phyloP scores from a whole-genome alignment of 768 basidiomycete species.

The Phlegmacium glaucopus region DNA sequence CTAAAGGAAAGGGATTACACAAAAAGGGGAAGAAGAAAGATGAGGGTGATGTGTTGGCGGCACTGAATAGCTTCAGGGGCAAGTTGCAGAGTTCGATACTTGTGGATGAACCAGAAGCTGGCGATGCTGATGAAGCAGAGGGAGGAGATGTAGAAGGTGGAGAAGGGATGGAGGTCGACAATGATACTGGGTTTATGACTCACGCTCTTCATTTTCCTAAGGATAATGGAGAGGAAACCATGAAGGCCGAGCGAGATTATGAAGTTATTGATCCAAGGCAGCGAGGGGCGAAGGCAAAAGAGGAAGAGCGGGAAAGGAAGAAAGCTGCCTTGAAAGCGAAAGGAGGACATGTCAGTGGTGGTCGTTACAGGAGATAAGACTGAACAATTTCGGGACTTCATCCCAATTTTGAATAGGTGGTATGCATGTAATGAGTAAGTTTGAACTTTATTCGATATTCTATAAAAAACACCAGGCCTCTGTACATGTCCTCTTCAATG shows the following conservation, averaged over 20 bases:
- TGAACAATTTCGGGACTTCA: too few relatives aligned
- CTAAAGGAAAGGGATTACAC: constrained; percentile 58
- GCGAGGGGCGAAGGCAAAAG: constrained; percentile 67
- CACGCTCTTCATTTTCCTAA: constrained; percentile 78
- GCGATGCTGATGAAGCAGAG: constrained; percentile 6
- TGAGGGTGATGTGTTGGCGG: constrained; percentile 68
- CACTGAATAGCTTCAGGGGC: constrained; percentile 66
- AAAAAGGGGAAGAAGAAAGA: constrained; percentile 63
- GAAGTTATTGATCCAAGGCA: constrained; percentile 86
- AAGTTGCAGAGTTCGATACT: constrained; percentile 52
- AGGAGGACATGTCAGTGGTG: constrained; percentile 31
- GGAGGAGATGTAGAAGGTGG: constrained; percentile 19
- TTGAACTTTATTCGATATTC: too few relatives aligned
- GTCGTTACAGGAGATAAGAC: constrained; percentile 18
- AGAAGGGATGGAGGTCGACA: constrained; percentile 68
- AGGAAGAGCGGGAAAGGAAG: constrained; percentile 75
- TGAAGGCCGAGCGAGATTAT: constrained; percentile 80
- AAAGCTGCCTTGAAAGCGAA: constrained; percentile 31
- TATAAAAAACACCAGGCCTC: not conserved
- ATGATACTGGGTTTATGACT: constrained; percentile 69
- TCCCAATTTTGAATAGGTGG: too few relatives aligned
- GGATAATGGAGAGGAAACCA: constrained; percentile 69
- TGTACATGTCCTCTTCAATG: not conserved
- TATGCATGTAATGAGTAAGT: too few relatives aligned
- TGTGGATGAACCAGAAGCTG: constrained; percentile 22